These are phyloP conservation scores for Aspergillus aculeatinus DNA, from an alignment of 2,329 filamentous ascomycete genomes.

Conservation along the genomic window DNA sequence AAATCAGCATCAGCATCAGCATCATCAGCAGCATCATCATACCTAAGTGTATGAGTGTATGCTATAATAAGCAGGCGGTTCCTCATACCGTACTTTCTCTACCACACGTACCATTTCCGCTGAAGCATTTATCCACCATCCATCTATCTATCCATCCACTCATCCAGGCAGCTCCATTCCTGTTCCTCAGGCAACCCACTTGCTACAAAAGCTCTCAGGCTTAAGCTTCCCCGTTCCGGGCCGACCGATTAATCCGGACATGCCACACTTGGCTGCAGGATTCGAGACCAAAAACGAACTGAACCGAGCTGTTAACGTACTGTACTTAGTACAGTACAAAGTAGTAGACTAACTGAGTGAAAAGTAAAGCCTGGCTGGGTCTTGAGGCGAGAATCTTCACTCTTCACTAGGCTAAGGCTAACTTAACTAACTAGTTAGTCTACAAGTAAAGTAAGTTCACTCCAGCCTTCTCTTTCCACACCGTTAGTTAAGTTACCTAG, in stretches of 20 bases:
- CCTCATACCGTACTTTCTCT: neutral
- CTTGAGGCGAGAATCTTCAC: conserved; percentile 18
- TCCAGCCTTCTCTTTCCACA: neutral
- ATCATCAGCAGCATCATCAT: neutral
- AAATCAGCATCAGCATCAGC: neutral
- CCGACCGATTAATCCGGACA: conserved; percentile 22
- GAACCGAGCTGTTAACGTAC: neutral
- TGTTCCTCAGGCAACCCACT: neutral
- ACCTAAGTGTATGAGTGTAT: neutral
- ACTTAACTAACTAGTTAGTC: too few relatives aligned
- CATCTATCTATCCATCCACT: too few relatives aligned
- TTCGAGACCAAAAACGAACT: conserved; percentile 23
- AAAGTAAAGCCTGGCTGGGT: conserved; percentile 14
- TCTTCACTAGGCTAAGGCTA: too few relatives aligned
- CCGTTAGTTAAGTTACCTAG: too few relatives aligned
- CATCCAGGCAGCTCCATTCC: too few relatives aligned
- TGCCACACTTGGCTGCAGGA: conserved; percentile 20
- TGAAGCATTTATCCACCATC: too few relatives aligned
- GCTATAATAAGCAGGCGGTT: neutral
- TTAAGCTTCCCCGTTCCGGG: conserved; percentile 11
- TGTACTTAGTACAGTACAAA: neutral
- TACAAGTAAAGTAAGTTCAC: too few relatives aligned
- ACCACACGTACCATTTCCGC: too few relatives aligned
- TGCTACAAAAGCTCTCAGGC: conserved; percentile 1
- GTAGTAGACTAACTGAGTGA: neutral